Conservation (phyloP, 2,329 filamentous ascomycete species). For the Ustulina deusta region DNA sequence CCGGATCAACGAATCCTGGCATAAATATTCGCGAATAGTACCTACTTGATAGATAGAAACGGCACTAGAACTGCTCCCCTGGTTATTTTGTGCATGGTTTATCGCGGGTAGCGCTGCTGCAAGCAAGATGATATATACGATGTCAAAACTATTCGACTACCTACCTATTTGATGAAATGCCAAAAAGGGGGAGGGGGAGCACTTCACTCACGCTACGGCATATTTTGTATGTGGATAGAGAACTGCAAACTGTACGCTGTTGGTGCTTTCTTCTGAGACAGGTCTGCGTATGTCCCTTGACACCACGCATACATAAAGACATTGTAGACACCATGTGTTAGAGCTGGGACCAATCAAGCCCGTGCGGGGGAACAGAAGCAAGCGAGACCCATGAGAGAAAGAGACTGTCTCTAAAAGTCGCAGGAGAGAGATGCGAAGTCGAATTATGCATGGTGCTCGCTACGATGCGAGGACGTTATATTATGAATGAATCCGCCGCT, state of each 20-base stretch:
- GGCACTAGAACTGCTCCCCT: not conserved
- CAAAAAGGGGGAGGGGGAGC: too few species aligned
- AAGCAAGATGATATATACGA: too few species aligned
- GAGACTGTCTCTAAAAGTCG: not conserved
- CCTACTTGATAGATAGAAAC: not conserved
- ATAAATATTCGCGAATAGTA: not conserved
- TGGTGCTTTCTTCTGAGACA: not conserved
- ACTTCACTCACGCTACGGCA: too few species aligned
- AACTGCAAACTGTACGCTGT: too few species aligned
- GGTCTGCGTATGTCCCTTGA: not conserved
- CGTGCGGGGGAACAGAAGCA: not conserved
- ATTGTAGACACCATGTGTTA: not conserved
- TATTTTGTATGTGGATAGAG: too few species aligned
- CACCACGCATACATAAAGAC: not conserved
- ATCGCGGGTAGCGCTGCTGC: not conserved
- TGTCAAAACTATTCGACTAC: too few species aligned
- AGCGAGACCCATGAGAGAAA: not conserved
- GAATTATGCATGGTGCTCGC: not conserved
- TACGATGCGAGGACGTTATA: slow-evolving; percentile 9
- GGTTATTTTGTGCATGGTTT: not conserved
- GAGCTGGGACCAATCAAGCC: not conserved
- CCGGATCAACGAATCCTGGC: not conserved
- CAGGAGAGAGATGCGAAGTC: not conserved
- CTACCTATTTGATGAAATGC: too few species aligned
- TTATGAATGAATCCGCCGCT: slow-evolving; percentile 14